phyloP scores from a whole-genome alignment of 257 asterid species.

The Apocynum venetum region DNA sequence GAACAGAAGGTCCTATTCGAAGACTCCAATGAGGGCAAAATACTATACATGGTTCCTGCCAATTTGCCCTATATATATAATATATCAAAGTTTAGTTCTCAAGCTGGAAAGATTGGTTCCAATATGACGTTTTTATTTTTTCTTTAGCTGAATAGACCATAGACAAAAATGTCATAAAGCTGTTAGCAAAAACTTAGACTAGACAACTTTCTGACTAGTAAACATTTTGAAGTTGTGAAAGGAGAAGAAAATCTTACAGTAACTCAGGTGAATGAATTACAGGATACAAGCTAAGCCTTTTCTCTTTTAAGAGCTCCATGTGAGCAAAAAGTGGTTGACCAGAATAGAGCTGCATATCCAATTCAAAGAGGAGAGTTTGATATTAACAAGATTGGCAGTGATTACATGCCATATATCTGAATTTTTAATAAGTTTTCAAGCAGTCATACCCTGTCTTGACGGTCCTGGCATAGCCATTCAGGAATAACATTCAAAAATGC shows the following conservation, averaged over 20 bases:
- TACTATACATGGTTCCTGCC: slow-evolving; percentile 95
- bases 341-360: slow-evolving; percentile 57
- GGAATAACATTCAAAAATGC: slow-evolving; percentile 71
- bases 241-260: slow-evolving; percentile 47
- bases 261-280: slow-evolving; percentile 62
- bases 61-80: slow-evolving; percentile 34
- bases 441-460: slow-evolving; percentile 56
- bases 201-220: not conserved
- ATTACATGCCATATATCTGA: not conserved
- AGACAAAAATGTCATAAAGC: not conserved
- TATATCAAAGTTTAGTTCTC: not conserved
- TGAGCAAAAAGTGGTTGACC: slow-evolving; percentile 66
- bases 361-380: not conserved
- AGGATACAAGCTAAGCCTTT: slow-evolving; percentile 66
- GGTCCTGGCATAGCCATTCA: slow-evolving; percentile 72
- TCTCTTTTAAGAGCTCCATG: slow-evolving; percentile 52
- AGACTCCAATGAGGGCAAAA: slow-evolving; percentile 96
- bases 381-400: slow-evolving; percentile 12
- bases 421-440: not conserved
- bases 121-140: not conserved
- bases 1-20: slow-evolving; percentile 85
- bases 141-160: not conserved
- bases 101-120: not conserved
- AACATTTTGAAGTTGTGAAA: not conserved
- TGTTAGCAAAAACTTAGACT: not conserved